A percentile compares a stretch with the other conserved stretches of the same genome.
Conservation (phyloP, 2,329 filamentous ascomycete species). For the Aspergillus jensenii region DNA sequence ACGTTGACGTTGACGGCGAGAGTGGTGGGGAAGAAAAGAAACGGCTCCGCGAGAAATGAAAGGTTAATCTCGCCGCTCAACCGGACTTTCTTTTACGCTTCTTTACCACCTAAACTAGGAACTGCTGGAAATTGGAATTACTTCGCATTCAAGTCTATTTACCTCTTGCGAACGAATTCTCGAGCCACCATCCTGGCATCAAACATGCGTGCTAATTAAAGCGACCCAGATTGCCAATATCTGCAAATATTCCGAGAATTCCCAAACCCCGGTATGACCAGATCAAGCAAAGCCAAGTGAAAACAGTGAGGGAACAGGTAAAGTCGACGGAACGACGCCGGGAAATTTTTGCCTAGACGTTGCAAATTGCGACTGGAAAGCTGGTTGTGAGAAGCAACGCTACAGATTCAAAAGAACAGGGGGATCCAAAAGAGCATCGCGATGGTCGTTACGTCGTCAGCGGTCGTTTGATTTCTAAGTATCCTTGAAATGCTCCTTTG, state of each 20-base stretch:
- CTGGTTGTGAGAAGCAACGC: slow-evolving; percentile 1
- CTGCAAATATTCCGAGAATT: slow-evolving; percentile 1
- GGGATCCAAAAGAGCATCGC: slow-evolving; percentile 19
- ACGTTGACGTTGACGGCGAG: neutral
- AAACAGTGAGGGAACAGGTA: slow-evolving; percentile 10
- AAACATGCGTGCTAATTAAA: neutral
- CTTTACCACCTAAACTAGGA: neutral
- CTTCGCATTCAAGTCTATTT: neutral
- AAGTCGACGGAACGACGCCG: slow-evolving; percentile 7
- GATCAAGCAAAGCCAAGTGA: neutral
- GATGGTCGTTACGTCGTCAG: slow-evolving; percentile 36
- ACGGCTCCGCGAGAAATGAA: neutral
- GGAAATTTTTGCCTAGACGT: slow-evolving; percentile 11
- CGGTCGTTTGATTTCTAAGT: slow-evolving; percentile 30
- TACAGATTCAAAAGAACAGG: slow-evolving; percentile 15
- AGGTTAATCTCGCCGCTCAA: slow-evolving; percentile 4
- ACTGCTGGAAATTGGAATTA: neutral
- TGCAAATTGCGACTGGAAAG: slow-evolving; percentile 9
- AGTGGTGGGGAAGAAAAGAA: neutral
- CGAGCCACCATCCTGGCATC: neutral
- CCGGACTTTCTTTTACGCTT: slow-evolving; percentile 2
- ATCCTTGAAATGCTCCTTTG: slow-evolving; percentile 82
- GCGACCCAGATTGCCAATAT: neutral
- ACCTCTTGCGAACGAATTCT: neutral
- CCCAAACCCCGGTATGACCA: slow-evolving; percentile 8